Base-by-base conservation (phyloP, 352 stramenopile genomes). In the Globisporangium middletonii region DNA sequence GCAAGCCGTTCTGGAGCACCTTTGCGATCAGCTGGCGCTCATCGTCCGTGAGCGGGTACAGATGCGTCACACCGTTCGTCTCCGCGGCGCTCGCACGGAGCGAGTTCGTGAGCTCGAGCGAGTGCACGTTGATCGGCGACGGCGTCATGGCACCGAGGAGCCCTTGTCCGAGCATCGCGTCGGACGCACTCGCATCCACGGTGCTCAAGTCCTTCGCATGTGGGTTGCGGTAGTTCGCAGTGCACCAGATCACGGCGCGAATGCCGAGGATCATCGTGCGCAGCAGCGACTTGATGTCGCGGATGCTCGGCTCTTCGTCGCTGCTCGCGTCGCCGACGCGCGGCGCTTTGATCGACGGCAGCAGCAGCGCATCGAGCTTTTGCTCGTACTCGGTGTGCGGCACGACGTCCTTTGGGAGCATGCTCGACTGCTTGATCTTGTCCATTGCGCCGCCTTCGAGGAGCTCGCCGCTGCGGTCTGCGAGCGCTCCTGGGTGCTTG, bases 211-310 rank as follows among this genome's bases (percentile, higher is more conserved):
- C 63, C 67, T 94, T 86, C 43, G 79, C 86, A 18, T 92, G 73
- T n/a, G 86, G 83, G 57, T 94, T 94, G 26, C 86, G 81, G 60
- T 95, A 95, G 71, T 97, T 97, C 38, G 83, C 86, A 13, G 98
- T 98, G 71, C 96, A 99, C 90, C 94, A 99, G 52, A 99, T 97
- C 5, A 99, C 79, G 11, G 94, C 98, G 57, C 98, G 98, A 43
- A 99, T 92, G 15, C 97, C 97, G n/a, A 97, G 68, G 50, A 99
- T 97, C 80, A 99, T 98, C 12, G 95, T 98, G 26, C 93, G 83
- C 43, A 99, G 55, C 28, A 99, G 79, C 18, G 79, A 90, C 65
- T 98, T 97, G 37, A 98, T 74, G 57, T 98, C 93, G 30, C 84
- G 76, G 41, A 96, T 72, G 51, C 68, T 90, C 3, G 81, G 79